A percentile compares a stretch with the other conserved stretches of the same genome.
phyloP scores from a whole-genome alignment of 371 early-diverging fungal species.

The Syncephalastrum racemosum region DNA sequence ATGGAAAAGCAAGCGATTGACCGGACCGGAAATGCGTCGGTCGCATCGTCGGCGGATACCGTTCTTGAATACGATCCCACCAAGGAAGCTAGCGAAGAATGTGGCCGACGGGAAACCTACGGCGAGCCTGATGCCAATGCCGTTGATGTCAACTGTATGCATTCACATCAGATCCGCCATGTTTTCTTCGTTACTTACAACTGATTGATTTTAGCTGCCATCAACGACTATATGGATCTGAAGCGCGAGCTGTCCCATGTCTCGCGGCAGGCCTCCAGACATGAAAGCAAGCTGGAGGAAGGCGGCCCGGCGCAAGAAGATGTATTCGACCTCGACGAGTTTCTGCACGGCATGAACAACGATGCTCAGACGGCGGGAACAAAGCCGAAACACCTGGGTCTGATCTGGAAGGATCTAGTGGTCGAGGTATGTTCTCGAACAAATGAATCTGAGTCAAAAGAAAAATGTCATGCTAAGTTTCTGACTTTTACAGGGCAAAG shows the following conservation, averaged over 20 bases:
- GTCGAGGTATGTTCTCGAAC: conserved; percentile 24
- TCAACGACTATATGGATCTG: conserved; percentile 27
- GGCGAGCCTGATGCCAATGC: conserved; percentile 48
- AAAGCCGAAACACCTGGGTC: conserved; percentile 32
- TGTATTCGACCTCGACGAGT: conserved; percentile 20
- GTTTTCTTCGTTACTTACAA: conserved; percentile 7
- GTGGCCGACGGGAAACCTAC: conserved; percentile 21
- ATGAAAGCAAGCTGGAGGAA: conserved; percentile 11
- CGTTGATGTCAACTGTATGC: conserved; percentile 48
- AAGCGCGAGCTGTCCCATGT: conserved; percentile 28
- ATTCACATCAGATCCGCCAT: too few relatives aligned
- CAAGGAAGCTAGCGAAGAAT: neutral
- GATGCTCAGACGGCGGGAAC: conserved; percentile 17
- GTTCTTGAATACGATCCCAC: conserved; percentile 9
- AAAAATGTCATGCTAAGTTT: too few relatives aligned
- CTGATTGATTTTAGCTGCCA: conserved; percentile 22
- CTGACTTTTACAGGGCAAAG: conserved; percentile 12
- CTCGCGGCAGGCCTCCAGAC: conserved; percentile 17
- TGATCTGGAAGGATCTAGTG: conserved; percentile 31
- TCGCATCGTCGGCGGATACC: conserved; percentile 8
- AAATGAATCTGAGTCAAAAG: too few relatives aligned
- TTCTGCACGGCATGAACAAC: conserved; percentile 11
- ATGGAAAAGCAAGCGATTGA: too few relatives aligned
- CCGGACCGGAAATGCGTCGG: neutral
- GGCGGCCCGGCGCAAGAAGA: conserved; percentile 12